These are phyloP conservation scores for Penicillium longicatenatum DNA, from an alignment of 495 filamentous ascomycete species.

Conservation along the genomic window DNA sequence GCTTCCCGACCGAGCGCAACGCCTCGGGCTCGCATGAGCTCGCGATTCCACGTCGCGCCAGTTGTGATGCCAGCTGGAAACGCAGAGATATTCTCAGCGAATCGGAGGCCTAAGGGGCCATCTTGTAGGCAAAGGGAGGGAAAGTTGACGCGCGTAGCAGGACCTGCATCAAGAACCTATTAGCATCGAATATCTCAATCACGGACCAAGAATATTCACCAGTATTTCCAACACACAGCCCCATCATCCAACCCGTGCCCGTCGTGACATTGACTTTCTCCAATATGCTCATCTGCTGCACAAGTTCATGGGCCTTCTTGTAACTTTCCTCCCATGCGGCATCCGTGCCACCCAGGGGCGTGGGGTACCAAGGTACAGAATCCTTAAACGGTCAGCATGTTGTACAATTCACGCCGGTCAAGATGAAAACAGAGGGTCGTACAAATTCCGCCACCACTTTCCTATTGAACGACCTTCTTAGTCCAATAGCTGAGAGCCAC, in stretches of 20 bases:
- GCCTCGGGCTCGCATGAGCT: constrained; percentile 74
- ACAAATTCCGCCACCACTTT: constrained; percentile 20
- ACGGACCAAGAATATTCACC: constrained; percentile 27
- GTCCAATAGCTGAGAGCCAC: constrained; percentile 22
- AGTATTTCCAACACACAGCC: constrained; percentile 88
- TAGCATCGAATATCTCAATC: neutral
- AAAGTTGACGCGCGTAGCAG: constrained; percentile 70
- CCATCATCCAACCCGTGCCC: constrained; percentile 89
- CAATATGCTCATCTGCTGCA: constrained; percentile 76
- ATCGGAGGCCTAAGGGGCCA: constrained; percentile 80
- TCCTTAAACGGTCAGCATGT: constrained; percentile 9
- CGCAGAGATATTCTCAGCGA: constrained; percentile 73
- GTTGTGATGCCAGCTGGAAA: constrained; percentile 85
- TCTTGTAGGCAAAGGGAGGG: constrained; percentile 89
- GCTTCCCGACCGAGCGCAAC: constrained; percentile 69
- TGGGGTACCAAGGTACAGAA: constrained; percentile 81
- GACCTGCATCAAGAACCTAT: constrained; percentile 37
- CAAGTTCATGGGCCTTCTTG: constrained; percentile 75
- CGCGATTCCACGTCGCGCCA: constrained; percentile 84
- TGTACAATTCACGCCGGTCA: neutral
- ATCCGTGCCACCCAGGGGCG: constrained; percentile 78
- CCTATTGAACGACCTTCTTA: constrained; percentile 10
- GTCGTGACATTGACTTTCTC: constrained; percentile 97
- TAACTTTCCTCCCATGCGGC: constrained; percentile 77
- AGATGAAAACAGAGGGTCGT: constrained; percentile 4